Evolutionary conservation across 139 green algal species (phyloP), one percentile per base, ranked within the genome.

Genomic region (Spirogloea muscicola): DNA sequence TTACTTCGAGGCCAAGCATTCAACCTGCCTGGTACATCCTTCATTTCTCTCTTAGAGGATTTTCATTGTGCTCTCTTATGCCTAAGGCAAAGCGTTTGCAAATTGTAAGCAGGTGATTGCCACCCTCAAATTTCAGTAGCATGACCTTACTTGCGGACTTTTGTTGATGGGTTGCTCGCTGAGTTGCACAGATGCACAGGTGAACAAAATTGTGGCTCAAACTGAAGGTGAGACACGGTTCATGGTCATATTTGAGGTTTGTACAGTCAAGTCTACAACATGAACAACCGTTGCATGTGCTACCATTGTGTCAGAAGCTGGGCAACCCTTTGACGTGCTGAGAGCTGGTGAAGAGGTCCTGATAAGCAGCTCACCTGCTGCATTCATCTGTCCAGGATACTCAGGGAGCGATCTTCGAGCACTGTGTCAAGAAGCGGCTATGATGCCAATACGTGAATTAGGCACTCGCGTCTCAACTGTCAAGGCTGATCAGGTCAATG

Each of bases 331-430:
- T 51, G 13, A 10, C 10, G 10, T 10, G 43, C 13, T 51, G 43
- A 13, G n/a, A 38, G 52, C 52, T 9, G 9, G 27, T 63, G 52
- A 31, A 63, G 9, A 40, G 9, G 52, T 63, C 16, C 52, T 16
- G n/a, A 16, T 63, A 9, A 18, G 43, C 13, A n/a, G 43, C 43
- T 10, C 43, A 13, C 43, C 43, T 51, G 51, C 13, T 5, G 7
- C 5, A 21, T 60, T 25, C 51, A 25, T 36, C 13, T 60, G 13
- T 9, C 13, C 86, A 1, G 87, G 88, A 49, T 92, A 94, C 80
- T 89, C 81, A 13, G 91, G 91, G 33, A 91, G 85, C 10, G 94
- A 99, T 86, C 95, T 99, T 89, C 57, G 79, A 21, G 74, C 65
- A 39, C 67, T 82, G 27, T 82, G 74, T 48, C 49, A 65, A 33